Evolutionary conservation across 805 yeast species (phyloP).

Genomic region (Pichia deserticola): DNA sequence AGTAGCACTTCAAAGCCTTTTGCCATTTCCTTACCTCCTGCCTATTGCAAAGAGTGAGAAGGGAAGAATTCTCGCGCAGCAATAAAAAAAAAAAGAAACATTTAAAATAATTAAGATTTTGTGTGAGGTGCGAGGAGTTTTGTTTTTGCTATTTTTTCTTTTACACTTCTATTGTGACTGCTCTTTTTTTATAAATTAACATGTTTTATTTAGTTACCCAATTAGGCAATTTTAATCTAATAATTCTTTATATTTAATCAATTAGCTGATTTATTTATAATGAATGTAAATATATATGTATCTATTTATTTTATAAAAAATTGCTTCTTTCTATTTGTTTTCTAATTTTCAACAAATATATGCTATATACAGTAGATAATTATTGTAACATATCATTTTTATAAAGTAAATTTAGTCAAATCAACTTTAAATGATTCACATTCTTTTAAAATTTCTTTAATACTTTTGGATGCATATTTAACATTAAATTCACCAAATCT

Average conservation of each 20-base stretch:
- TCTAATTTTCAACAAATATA: too few relatives aligned
- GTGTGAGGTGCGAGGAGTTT: slow-evolving; percentile 10
- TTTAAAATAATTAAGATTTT: background rate
- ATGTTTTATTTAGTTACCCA: background rate
- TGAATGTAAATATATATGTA: too few relatives aligned
- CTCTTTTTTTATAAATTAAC: background rate
- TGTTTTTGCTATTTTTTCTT: too few relatives aligned
- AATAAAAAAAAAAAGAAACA: background rate
- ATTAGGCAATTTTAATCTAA: background rate
- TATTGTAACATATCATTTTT: background rate
- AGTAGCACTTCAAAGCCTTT: background rate
- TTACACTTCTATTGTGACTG: background rate
- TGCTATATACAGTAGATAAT: background rate
- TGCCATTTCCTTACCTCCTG: background rate
- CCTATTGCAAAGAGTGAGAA: background rate
- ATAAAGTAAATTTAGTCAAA: slow-evolving; percentile 16
- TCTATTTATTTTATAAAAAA: too few relatives aligned
- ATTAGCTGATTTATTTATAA: too few relatives aligned
- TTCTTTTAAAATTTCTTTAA: slow-evolving; percentile 41
- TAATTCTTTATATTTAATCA: too few relatives aligned
- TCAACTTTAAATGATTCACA: slow-evolving; percentile 40
- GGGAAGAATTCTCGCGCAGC: background rate
- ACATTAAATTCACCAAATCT: slow-evolving; percentile 41
- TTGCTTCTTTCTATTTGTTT: too few relatives aligned
- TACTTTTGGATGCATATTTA: slow-evolving; percentile 36